These are phyloP conservation scores for Umbelopsis sp. DNA, from an alignment of 192 early-diverging fungal genomes.

Conservation along the genomic window DNA sequence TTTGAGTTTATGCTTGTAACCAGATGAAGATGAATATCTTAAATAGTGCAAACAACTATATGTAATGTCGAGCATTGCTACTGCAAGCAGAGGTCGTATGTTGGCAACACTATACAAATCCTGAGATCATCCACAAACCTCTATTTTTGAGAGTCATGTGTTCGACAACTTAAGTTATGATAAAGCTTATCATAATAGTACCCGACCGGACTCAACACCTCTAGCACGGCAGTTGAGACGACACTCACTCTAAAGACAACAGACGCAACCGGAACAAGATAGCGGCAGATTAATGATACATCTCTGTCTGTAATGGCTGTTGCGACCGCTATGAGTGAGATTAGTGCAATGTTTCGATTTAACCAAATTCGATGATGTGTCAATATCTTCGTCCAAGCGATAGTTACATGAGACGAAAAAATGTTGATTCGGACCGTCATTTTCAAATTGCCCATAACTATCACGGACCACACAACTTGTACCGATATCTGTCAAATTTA, in stretches of 20 bases:
- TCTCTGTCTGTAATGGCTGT: constrained; percentile 9
- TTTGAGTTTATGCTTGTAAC: too few relatives aligned
- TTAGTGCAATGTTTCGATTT: constrained; percentile 6
- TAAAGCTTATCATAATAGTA: constrained; percentile 4
- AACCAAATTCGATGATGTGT: not conserved
- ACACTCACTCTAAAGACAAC: not conserved
- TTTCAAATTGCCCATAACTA: constrained; percentile 2
- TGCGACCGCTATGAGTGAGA: constrained; percentile 1
- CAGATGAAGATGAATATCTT: too few relatives aligned
- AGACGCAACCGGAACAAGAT: not conserved
- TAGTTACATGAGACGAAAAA: constrained; percentile 6
- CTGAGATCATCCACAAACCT: constrained; percentile 3
- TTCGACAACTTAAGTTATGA: not conserved
- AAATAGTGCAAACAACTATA: too few relatives aligned
- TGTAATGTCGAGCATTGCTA: not conserved
- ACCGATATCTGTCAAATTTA: not conserved
- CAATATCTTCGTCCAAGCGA: constrained; percentile 1
- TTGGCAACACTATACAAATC: not conserved
- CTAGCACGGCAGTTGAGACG: not conserved
- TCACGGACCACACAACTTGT: not conserved
- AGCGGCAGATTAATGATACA: constrained; percentile 4
- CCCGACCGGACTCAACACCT: not conserved
- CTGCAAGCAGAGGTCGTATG: not conserved
- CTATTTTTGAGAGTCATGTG: not conserved
- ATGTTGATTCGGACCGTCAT: not conserved